phyloP scores from a whole-genome alignment of 2,329 filamentous ascomycete genomes.

The Herpotrichia juniperi region DNA sequence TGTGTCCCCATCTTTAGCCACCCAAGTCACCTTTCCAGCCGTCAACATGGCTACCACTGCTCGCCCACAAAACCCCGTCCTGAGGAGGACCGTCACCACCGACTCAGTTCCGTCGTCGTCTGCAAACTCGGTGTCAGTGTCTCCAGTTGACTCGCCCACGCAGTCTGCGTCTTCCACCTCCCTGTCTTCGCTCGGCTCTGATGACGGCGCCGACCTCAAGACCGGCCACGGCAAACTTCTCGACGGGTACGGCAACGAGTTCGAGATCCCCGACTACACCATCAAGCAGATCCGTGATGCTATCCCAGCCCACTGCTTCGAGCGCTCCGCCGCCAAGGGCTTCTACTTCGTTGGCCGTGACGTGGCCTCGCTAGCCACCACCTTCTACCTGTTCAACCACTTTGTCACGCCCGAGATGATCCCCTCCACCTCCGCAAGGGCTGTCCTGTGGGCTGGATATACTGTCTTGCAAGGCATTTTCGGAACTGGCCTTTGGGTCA shows the following conservation, averaged over 20 bases:
- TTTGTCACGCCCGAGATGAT: slow-evolving; percentile 86
- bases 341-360: slow-evolving; percentile 87
- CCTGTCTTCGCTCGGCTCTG: slow-evolving; percentile 83
- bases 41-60: slow-evolving; percentile 55
- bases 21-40: not conserved
- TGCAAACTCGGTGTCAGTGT: slow-evolving; percentile 59
- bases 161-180: slow-evolving; percentile 84
- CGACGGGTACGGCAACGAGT: slow-evolving; percentile 94
- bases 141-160: slow-evolving; percentile 64
- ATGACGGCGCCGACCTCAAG: slow-evolving; percentile 56
- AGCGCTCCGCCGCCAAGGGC: slow-evolving; percentile 78
- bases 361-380: slow-evolving; percentile 70
- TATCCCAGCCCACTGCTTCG: slow-evolving; percentile 96
- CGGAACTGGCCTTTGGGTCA: slow-evolving; percentile 91
- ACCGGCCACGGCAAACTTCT: slow-evolving; percentile 70
- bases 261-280: slow-evolving; percentile 91
- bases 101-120: slow-evolving; percentile 60
- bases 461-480: slow-evolving; percentile 90
- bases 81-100: slow-evolving; percentile 54
- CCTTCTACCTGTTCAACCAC: slow-evolving; percentile 88
- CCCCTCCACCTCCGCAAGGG: slow-evolving; percentile 70
- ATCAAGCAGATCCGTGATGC: slow-evolving; percentile 98
- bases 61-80: slow-evolving; percentile 56
- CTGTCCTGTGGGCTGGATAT: slow-evolving; percentile 69
- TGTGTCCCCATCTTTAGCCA: slow-evolving; percentile 10